Evolutionary conservation across 768 basidiomycete species (phyloP), one percentile per base, ranked within the genome.

Genomic region (Crassisporium funariophilum): DNA sequence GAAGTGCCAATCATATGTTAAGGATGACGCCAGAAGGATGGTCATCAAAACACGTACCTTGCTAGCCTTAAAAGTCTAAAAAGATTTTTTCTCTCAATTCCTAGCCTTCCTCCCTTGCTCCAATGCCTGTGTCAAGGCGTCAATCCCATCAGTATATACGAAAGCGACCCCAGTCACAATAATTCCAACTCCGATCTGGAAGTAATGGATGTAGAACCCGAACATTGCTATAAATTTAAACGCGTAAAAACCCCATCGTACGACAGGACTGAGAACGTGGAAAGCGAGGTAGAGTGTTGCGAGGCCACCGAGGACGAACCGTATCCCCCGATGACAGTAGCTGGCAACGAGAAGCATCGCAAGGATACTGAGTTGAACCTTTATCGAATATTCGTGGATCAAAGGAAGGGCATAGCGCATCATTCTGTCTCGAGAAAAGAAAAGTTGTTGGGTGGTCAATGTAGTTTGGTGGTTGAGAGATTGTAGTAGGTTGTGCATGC

Each of bases 151-250:
- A 21, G 45, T 52, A 7, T 56, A 43, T 8, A 58, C 21, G 36
- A 55, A 55, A 22, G 44, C 55, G 13, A 57, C 37, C 2, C 49
- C 61, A 12, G 39, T 51, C n/a, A 55, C n/a, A 17, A 60, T 53
- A 20, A 62, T 63, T 0, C 54, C 59, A 0, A 67, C 13, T 6
- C 59, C 68, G 2, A 64, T 43, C 34, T 61, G 46, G 52, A 70
- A 65, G 54, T 64, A 72, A 40, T 67, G 57, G 29, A 65, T 44
- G 44, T 72, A 70, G 44, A 72, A 72, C 1, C 69, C 68, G 38
- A 69, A 52, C 65, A 56, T 54, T 5, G 66, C 68, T 27, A 69
- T 52, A 7, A 52, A 61, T 35, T 68, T 70, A 53, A 67, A 63
- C 7, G 63, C 23, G 9, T 47, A 51, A 22, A 51, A 58, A 8